Evolutionary conservation across 2,329 filamentous ascomycete genomes (phyloP).

Genomic region (Talaromyces sp.): DNA sequence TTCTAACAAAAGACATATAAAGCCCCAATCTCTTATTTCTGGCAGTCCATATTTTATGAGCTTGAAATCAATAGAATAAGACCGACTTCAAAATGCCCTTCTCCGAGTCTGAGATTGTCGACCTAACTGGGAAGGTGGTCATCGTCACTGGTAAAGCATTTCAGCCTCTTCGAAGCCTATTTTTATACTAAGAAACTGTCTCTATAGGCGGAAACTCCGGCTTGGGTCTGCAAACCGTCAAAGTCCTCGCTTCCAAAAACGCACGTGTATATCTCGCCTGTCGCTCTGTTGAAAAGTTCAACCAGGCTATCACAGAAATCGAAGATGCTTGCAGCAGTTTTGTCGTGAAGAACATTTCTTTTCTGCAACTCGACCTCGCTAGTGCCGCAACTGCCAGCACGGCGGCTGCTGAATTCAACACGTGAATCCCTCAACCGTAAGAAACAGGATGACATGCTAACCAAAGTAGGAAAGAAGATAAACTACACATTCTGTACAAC

Average conservation of each 20-base stretch:
- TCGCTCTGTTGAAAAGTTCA: not conserved
- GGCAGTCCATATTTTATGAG: no score
- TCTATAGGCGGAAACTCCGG: not conserved
- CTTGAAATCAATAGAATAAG: not conserved
- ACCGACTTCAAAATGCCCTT: not conserved
- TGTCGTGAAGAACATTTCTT: not conserved
- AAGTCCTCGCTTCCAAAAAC: not conserved
- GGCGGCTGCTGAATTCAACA: not conserved
- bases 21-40: no score
- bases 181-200: not conserved
- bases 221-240: not conserved
- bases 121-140: constrained; percentile 10
- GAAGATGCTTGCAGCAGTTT: not conserved
- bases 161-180: not conserved
- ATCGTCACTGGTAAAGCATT: constrained; percentile 7
- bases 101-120: constrained; percentile 8
- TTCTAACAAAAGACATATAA: not conserved
- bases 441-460: not conserved
- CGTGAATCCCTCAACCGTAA: not conserved
- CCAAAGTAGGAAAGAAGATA: not conserved
- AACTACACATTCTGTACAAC: not conserved
- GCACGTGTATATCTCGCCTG: constrained; percentile 2
- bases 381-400: not conserved
- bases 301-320: not conserved
- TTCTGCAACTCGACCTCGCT: not conserved